Conservation (phyloP, 208 protist genomes). For the Crithidia expoeki region DNA sequence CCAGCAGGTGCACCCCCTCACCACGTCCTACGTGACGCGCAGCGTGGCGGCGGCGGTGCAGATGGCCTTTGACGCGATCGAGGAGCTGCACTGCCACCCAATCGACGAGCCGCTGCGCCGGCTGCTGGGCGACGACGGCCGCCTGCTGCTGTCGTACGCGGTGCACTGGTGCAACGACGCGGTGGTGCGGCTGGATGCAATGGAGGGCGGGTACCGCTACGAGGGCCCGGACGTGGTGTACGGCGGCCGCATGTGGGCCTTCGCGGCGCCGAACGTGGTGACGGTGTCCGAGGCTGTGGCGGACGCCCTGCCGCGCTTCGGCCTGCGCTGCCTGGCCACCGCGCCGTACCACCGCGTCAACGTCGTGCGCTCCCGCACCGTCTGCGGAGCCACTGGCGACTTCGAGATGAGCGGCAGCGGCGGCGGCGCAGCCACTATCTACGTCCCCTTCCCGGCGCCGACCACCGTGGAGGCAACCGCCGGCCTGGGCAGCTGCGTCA, state of each 20-base stretch:
- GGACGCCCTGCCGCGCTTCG: constrained; percentile 25
- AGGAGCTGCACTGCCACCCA: constrained; percentile 50
- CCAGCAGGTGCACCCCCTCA: constrained; percentile 78
- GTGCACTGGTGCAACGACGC: constrained; percentile 85
- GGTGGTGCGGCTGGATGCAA: constrained; percentile 43
- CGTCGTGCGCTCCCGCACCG: constrained; percentile 19
- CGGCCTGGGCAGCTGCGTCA: not conserved
- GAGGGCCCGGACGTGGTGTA: constrained; percentile 74
- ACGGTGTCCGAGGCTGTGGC: constrained; percentile 61
- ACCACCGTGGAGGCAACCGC: constrained; percentile 10
- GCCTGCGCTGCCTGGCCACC: constrained; percentile 18
- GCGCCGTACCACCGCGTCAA: constrained; percentile 9
- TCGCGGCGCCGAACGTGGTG: constrained; percentile 71
- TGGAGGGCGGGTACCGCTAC: constrained; percentile 49
- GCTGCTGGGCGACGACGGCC: constrained; percentile 64
- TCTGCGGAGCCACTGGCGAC: constrained; percentile 17
- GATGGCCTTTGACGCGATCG: constrained; percentile 63
- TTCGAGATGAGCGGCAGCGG: constrained; percentile 13
- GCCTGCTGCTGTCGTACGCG: constrained; percentile 60
- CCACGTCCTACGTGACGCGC: constrained; percentile 53
- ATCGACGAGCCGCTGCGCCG: constrained; percentile 64
- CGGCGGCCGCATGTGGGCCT: constrained; percentile 71
- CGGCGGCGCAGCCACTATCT: constrained; percentile 18
- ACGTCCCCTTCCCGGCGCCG: constrained; percentile 13
- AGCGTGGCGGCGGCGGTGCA: constrained; percentile 53